These are phyloP conservation scores for Tulasnella sp. DNA, from an alignment of 768 basidiomycete genomes.

Conservation along the genomic window DNA sequence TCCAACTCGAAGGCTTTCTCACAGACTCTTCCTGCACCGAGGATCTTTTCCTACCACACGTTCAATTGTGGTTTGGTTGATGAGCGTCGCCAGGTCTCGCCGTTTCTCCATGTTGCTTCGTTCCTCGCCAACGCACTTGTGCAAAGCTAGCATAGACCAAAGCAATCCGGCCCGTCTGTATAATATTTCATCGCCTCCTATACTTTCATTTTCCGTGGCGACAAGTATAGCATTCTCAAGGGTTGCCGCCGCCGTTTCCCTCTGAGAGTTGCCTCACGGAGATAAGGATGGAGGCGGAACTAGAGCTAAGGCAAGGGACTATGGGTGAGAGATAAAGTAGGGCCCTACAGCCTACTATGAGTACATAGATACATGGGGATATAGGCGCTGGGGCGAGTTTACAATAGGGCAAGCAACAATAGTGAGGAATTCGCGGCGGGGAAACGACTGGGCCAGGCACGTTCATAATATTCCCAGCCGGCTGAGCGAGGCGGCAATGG, in stretches of 20 bases:
- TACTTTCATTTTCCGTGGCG: neutral
- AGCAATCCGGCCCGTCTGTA: slow-evolving; percentile 14
- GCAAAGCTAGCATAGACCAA: slow-evolving; percentile 1
- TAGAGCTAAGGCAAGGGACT: too few species aligned
- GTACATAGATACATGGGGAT: too few species aligned
- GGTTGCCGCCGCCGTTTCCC: neutral
- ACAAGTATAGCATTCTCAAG: neutral
- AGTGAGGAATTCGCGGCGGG: neutral
- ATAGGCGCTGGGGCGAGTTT: too few species aligned
- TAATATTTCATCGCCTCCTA: slow-evolving; percentile 10
- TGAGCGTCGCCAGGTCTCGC: neutral
- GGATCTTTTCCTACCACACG: neutral
- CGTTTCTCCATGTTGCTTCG: neutral
- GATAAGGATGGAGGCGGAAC: too few species aligned
- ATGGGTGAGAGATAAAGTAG: too few species aligned
- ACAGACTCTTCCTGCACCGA: neutral
- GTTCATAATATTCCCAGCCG: too few species aligned
- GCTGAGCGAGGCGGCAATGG: slow-evolving; percentile 1
- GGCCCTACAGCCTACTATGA: too few species aligned
- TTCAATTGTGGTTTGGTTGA: neutral
- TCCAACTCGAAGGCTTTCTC: neutral
- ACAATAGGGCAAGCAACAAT: too few species aligned
- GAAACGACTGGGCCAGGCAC: too few species aligned
- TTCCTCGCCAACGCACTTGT: neutral
- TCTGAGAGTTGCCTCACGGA: too few species aligned